Evolutionary conservation across 2,329 filamentous ascomycete species (phyloP), one percentile per base, ranked within the genome.

Genomic region (Leptographium radiaticola): DNA sequence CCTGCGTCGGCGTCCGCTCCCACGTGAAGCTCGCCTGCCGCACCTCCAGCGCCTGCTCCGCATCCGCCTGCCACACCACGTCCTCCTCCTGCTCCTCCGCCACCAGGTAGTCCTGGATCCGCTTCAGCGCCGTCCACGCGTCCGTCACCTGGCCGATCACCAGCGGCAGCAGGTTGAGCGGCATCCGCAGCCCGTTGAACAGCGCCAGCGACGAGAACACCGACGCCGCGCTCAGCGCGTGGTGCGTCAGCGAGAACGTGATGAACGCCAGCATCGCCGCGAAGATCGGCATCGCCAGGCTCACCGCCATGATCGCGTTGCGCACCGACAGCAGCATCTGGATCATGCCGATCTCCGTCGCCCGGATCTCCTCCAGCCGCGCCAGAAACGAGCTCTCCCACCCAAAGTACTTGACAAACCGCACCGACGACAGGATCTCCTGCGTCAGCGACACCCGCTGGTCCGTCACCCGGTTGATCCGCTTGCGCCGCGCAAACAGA

Each of bases 241-340:
- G 84, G 55, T 85, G 74, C 1, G 81, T 77, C 40, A 84, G 68
- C 1, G 81, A 83, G 62, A 81, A 86, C 0, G 88, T 91, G 68
- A 97, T 91, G 67, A 97, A 97, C 0, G 91, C 81, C 43, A 97
- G 68, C 89, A 97, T 96, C 1, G 90, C 94, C 0, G 91, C 89
- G 61, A 97, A 96, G 52, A 95, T 87, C 8, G 93, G 91, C 63
- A 95, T 77, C 1, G 88, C 86, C 77, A 95, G 80, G 63, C 87
- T 87, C 50, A 93, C 75, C 13, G 88, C 86, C 67, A 89, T 85
- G 70, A 95, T 89, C 44, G 76, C 88, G 65, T 94, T 94, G 61
- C 89, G 80, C 59, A 94, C 87, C 1, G 86, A 81, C 33, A 97
- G 71, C 47, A 97, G 71, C 15, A 89, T 71, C 65, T 95, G 90